A percentile compares a stretch with the other conserved stretches of the same genome.
These are phyloP conservation scores for Exophiala sideris DNA, from an alignment of 2,329 filamentous ascomycete species.

Conservation along the genomic window DNA sequence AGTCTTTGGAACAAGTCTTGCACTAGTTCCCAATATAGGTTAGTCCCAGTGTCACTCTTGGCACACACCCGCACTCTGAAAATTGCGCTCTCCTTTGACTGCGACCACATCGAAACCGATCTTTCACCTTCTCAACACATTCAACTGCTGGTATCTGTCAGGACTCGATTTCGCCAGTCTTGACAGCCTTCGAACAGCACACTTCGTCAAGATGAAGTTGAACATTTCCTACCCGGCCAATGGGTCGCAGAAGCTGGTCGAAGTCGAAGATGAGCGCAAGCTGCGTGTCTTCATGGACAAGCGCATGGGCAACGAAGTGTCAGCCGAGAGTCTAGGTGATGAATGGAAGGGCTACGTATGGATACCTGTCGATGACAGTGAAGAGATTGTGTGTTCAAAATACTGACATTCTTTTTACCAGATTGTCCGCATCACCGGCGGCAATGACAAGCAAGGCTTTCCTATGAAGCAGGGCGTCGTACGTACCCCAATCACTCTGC, in stretches of 20 bases:
- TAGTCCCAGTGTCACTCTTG: constrained; percentile 1
- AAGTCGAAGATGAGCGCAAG: constrained; percentile 99
- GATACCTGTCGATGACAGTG: constrained; percentile 30
- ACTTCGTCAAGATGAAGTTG: constrained; percentile 60
- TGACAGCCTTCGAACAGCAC: constrained; percentile 34
- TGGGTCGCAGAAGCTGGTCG: constrained; percentile 99
- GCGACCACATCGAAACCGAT: constrained; percentile 4
- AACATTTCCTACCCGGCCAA: constrained; percentile 92
- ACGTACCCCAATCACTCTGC: constrained; percentile 36
- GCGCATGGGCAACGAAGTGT: constrained; percentile 72
- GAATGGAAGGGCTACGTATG: constrained; percentile 99
- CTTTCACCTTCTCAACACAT: constrained; percentile 30
- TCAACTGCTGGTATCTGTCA: constrained; percentile 38
- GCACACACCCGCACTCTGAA: constrained; percentile 1
- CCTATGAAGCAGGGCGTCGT: constrained; percentile 99
- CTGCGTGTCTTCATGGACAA: constrained; percentile 98
- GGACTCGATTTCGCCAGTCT: constrained; percentile 36
- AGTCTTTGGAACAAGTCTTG: no score
- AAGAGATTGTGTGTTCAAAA: background rate
- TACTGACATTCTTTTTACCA: constrained; percentile 21
- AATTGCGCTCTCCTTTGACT: background rate
- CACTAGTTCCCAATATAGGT: background rate
- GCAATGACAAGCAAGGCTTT: constrained; percentile 99
- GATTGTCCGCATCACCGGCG: constrained; percentile 72
- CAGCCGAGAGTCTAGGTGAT: constrained; percentile 91